Base-by-base conservation (phyloP, 202 grass and related monocot species). In the Musa balbisiana region DNA sequence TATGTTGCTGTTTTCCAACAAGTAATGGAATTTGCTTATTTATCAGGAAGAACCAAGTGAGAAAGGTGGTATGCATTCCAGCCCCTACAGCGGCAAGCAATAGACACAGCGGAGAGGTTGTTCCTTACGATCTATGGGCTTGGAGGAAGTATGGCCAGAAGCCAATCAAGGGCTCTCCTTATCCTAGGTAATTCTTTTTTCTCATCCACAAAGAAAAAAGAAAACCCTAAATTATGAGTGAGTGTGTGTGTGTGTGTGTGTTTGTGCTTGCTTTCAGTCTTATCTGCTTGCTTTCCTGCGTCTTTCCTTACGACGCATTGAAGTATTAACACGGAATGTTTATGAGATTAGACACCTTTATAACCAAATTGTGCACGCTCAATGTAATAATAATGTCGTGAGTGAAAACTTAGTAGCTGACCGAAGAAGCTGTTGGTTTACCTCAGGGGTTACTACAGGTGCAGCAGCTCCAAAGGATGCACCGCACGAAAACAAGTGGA, bases 71-170 rank as follows among this genome's bases (percentile, higher is more conserved):
- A 55, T 99, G 95, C 82, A 99, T 99, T 66, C 91, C 91, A 75
- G 95, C 95, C 73, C 85, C 95, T 26, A 81, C 79, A 2, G 84
- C 83, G 54, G 76, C 85, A 21, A 59, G 69, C 53, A 82, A 85
- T 27, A 85, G 77, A 81, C 78, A 82, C 66, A 92, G 76, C 16
- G 95, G 95, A 25, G 91, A 99, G 81, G 91, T 99, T 24, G 87
- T 99, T 73, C 95, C 95, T 64, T 99, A 89, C 33, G 95, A 99
- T 87, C 95, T 99, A 50, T 99, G 95, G 95, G 95, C 95, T 80
- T 99, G 95, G 95, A 99, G 95, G 87, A 99, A 99, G 81, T 99
- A 99, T 82, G 95, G 95, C 60, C 95, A 99, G 76, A 99, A 99
- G 73, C 95, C 95, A 63, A 99, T 99, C 82, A 99, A 99, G 80